Evolutionary conservation across 352 stramenopile species (phyloP), one percentile per base, ranked within the genome.

Genomic region (Phytophthora meadii): DNA sequence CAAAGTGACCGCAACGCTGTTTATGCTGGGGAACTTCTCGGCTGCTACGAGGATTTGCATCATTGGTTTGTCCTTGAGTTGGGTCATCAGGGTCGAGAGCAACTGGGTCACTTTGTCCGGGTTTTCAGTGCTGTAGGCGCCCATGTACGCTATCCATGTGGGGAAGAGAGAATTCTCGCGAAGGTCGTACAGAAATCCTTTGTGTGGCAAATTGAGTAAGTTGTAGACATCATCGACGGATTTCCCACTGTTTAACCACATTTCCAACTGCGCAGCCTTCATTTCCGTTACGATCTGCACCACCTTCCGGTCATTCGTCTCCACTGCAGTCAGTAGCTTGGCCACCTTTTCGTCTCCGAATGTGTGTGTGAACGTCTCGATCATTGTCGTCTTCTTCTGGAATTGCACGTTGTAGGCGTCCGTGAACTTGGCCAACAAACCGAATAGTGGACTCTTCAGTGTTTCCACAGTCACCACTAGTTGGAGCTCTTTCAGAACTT

Each of bases 251-350:
- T 0, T 3, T 39, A 60, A 15, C 52, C 52, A 60, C 5, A 30
- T 14, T 24, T 17, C 15, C 14, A 60, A 17, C 39, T 60, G 52
- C 5, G 24, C 27, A 10, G 5, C 14, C 52, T 50, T 24, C 37
- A 49, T 36, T 4, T 50, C n/a, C 9, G 39, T 41, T 11, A 40
- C 52, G 15, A 60, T 22, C 12, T 48, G 25, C 19, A 27, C 19
- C 25, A 40, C 49, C 17, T n/a, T 15, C 27, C 27, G 6, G 3
- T 9, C 10, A 6, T 51, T 40, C 4, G 37, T 28, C 52, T 51
- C 50, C 10, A 27, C 52, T n/a, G 15, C 25, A 22, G 34, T 32
- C 6, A 61, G 27, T n/a, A 61, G 51, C 17, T n/a, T 40, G 10
- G 17, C 14, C 12, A 52, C n/a, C 2, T 12, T 11, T 45, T 47